These are phyloP conservation scores for Scutellaria barbata DNA, from an alignment of 257 asterid genomes.

Conservation along the genomic window DNA sequence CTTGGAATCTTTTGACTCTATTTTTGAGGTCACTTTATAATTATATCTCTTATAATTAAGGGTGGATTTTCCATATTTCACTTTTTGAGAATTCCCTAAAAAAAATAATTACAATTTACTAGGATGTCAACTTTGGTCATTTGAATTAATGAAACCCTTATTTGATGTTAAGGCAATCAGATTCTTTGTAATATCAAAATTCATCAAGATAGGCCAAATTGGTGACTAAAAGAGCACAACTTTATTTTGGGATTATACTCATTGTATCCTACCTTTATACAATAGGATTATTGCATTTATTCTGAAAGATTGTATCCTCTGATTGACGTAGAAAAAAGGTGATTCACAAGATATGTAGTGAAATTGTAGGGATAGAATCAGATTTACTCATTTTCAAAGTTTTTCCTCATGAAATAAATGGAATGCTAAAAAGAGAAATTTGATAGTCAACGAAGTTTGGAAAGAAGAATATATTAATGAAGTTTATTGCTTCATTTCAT, in stretches of 20 bases:
- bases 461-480: background rate
- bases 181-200: constrained; percentile 34
- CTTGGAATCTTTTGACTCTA: too few relatives aligned
- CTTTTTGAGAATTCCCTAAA: background rate
- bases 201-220: background rate
- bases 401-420: background rate
- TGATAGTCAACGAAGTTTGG: constrained; percentile 1
- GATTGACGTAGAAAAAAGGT: background rate
- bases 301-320: constrained; percentile 9
- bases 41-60: background rate
- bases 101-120: too few relatives aligned
- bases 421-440: too few relatives aligned
- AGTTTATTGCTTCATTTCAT: background rate
- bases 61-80: too few relatives aligned
- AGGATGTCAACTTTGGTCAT: too few relatives aligned
- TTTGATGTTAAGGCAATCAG: constrained; percentile 28
- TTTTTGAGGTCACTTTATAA: background rate
- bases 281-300: constrained; percentile 28
- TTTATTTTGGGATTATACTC: constrained; percentile 33
- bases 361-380: constrained; percentile 21
- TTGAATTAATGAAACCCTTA: too few relatives aligned
- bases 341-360: constrained; percentile 28
- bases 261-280: constrained; percentile 22
- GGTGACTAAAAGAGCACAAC: constrained; percentile 5
- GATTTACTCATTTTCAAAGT: constrained; percentile 34